Evolutionary conservation across 2,329 filamentous ascomycete species (phyloP).

Genomic region (Colletotrichum sp.): DNA sequence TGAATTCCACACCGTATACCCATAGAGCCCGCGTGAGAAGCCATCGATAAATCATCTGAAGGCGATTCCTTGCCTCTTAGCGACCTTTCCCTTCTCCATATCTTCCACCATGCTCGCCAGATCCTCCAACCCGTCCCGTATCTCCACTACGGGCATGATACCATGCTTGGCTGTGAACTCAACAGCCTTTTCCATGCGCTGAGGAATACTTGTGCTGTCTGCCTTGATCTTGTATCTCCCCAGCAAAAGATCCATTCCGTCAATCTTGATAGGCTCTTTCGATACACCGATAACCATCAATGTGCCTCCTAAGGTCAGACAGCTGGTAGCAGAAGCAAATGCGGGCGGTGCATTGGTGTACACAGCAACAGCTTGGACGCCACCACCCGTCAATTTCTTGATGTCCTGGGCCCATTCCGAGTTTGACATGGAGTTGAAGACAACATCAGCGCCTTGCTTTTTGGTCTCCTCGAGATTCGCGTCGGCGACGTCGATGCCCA

Average conservation of each 20-base stretch:
- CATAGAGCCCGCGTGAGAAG: not conserved
- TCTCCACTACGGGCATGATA: conserved; percentile 43
- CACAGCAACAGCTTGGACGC: conserved; percentile 44
- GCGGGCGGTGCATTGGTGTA: conserved; percentile 42
- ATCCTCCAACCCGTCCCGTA: conserved; percentile 41
- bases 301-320: conserved; percentile 41
- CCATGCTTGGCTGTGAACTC: conserved; percentile 46
- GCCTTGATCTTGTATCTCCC: conserved; percentile 44
- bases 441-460: conserved; percentile 42
- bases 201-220: conserved; percentile 45
- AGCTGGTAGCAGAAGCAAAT: conserved; percentile 37
- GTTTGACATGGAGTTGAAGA: conserved; percentile 47
- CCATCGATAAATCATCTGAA: conserved; percentile 27
- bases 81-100: conserved; percentile 39
- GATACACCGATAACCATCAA: conserved; percentile 49
- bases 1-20: not conserved
- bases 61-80: conserved; percentile 39
- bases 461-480: conserved; percentile 42
- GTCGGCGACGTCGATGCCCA: conserved; percentile 50
- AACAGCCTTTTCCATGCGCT: conserved; percentile 47
- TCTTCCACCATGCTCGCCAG: conserved; percentile 40
- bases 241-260: conserved; percentile 43
- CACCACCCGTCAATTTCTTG: conserved; percentile 44
- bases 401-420: conserved; percentile 40
- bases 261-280: conserved; percentile 37